A percentile compares a stretch with the other conserved stretches of the same genome.
Evolutionary conservation across 371 early-diverging fungal genomes (phyloP).

Genomic region (Mucor lusitanicus): DNA sequence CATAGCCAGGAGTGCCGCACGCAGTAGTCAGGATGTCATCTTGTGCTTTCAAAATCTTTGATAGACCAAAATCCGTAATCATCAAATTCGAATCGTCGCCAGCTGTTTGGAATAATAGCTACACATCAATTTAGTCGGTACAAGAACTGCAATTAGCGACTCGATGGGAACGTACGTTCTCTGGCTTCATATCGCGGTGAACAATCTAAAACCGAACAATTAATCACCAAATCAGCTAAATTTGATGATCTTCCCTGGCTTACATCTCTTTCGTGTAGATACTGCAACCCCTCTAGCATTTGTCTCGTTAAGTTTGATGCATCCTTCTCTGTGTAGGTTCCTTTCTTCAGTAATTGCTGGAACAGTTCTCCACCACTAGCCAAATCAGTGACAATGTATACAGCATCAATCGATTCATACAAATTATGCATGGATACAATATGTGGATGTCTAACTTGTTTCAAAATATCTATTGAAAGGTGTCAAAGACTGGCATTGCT

Average conservation of each 20-base stretch:
- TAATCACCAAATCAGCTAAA: not conserved
- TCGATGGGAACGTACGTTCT: conserved; percentile 55
- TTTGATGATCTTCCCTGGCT: not conserved
- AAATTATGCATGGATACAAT: conserved; percentile 79
- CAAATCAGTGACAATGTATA: conserved; percentile 83
- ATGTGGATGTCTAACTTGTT: conserved; percentile 79
- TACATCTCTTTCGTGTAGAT: conserved; percentile 74
- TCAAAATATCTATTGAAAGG: conserved; percentile 57
- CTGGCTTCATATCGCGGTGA: conserved; percentile 87
- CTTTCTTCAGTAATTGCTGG: conserved; percentile 76
- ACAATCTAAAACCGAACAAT: conserved; percentile 54
- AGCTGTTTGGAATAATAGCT: conserved; percentile 61
- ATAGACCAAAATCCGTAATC: conserved; percentile 84
- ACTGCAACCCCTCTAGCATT: conserved; percentile 77
- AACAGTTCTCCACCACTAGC: conserved; percentile 89
- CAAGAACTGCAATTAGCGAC: not conserved
- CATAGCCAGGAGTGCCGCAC: conserved; percentile 89
- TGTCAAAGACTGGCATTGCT: not conserved
- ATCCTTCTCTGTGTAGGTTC: conserved; percentile 80
- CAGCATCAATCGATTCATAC: conserved; percentile 77
- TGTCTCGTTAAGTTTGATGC: conserved; percentile 68
- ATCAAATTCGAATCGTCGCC: conserved; percentile 58
- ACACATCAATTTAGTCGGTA: not conserved
- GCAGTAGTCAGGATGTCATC: conserved; percentile 74
- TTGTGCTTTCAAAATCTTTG: conserved; percentile 70